Evolutionary conservation across 2,329 filamentous ascomycete genomes (phyloP), one percentile per base, ranked within the genome.

Genomic region (Aspergillus ibericus): DNA sequence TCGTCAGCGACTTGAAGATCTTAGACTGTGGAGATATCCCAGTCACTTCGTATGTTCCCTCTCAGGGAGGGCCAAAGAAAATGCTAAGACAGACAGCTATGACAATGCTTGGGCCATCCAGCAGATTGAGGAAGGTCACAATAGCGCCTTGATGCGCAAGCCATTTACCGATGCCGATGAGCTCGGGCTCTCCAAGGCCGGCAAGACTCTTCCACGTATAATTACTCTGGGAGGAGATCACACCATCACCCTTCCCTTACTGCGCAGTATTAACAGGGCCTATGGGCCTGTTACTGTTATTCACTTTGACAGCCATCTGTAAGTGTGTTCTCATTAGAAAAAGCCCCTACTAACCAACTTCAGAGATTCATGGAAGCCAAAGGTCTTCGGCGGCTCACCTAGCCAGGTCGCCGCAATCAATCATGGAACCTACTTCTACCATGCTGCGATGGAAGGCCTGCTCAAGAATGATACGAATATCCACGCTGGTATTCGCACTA

Each of bases 361-460:
- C 15, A 77, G 68, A 4, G 82, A 83, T 63, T 82, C 82, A 68
- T 91, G 90, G 90, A 86, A 85, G 59, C 92, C 91, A 44, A 93
- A 93, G 72, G 91, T 95, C 25, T 96, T 96, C 67, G 91, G 92
- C 54, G 91, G 91, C 29, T 87, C 89, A 0, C 91, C 91, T 0
- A 89, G 85, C 27, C 84, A 92, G 60, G 85, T 87, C 38, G 91
- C 91, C 18, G 83, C 83, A 63, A 88, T 96, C 78, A 96, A 95
- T 77, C 90, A 95, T 77, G 91, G 91, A 42, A 95, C 91, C 1
- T 95, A 95, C 79, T 96, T 96, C 78, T 95, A 88, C 77, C 90
- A 93, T 72, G 91, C 91, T 0, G 78, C 88, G 0, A 85, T 87
- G 76, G 90, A 95, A 72, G 91, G 91, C 2, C 80, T 95, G 15